These are phyloP conservation scores for Saccharomycopsis javanensis DNA, from an alignment of 805 yeast species.

Conservation along the genomic window DNA sequence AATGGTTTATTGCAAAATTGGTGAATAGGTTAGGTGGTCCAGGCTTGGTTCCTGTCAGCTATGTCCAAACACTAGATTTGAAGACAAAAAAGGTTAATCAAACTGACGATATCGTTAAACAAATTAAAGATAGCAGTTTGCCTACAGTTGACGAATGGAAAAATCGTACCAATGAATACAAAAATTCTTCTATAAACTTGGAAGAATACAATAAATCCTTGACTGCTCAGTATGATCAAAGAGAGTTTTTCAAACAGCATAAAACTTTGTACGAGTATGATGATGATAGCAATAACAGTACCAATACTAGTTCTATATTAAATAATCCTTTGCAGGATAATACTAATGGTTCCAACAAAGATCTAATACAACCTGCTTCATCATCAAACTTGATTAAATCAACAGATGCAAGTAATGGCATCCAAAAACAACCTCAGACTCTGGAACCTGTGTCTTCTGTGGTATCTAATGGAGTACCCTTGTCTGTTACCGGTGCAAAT, in stretches of 20 bases:
- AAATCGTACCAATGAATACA: constrained; percentile 77
- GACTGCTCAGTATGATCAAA: constrained; percentile 3
- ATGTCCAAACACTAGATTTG: constrained; percentile 77
- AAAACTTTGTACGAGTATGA: background rate
- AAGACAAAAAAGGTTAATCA: constrained; percentile 47
- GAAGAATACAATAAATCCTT: constrained; percentile 25
- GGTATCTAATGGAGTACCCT: constrained; percentile 1
- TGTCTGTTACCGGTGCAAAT: constrained; percentile 2
- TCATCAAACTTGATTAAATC: background rate
- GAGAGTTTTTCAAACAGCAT: background rate
- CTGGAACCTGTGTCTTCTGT: background rate
- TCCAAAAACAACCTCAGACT: background rate
- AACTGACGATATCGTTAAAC: constrained; percentile 43
- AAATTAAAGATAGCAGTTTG: constrained; percentile 55
- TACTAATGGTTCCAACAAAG: constrained; percentile 2
- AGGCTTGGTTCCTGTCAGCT: constrained; percentile 87
- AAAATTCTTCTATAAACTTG: constrained; percentile 76
- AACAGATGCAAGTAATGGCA: background rate
- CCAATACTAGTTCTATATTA: constrained; percentile 3
- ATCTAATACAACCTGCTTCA: background rate
- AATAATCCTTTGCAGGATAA: constrained; percentile 14
- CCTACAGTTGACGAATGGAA: constrained; percentile 98
- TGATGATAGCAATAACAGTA: constrained; percentile 8
- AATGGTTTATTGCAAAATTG: constrained; percentile 98
- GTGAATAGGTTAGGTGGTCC: constrained; percentile 94